A percentile compares a stretch with the other conserved stretches of the same genome.
phyloP scores from a whole-genome alignment of 495 filamentous ascomycete species.

The Glarea lozoyensis region DNA sequence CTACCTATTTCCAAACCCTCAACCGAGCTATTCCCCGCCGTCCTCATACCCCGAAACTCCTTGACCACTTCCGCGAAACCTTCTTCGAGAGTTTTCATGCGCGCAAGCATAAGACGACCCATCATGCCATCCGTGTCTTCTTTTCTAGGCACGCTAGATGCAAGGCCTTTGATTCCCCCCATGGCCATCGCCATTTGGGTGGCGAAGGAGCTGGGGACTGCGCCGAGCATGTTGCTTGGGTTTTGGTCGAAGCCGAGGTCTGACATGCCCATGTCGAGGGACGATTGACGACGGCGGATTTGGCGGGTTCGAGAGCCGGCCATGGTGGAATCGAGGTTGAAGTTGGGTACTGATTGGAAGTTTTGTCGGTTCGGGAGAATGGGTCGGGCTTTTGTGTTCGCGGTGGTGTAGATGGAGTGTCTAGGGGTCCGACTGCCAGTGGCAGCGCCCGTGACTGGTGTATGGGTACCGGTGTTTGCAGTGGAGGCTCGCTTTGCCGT shows the following conservation, averaged over 20 bases:
- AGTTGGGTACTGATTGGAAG: conserved; percentile 44
- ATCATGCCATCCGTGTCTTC: conserved; percentile 56
- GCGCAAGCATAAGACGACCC: conserved; percentile 73
- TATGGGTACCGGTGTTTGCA: conserved; percentile 30
- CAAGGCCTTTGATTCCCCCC: conserved; percentile 31
- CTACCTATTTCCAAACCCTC: conserved; percentile 3
- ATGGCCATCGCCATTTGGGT: conserved; percentile 71
- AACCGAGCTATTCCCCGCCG: conserved; percentile 15
- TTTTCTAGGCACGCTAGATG: conserved; percentile 20
- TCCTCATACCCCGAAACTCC: conserved; percentile 65
- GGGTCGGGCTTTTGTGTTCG: conserved; percentile 34
- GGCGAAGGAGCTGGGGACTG: conserved; percentile 64
- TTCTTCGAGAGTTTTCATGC: conserved; percentile 88
- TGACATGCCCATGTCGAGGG: conserved; percentile 54
- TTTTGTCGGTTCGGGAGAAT: conserved; percentile 41
- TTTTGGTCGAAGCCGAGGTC: conserved; percentile 47
- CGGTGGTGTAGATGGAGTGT: conserved; percentile 28
- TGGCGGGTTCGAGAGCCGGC: not conserved
- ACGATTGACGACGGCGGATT: conserved; percentile 32
- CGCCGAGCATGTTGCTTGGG: conserved; percentile 50
- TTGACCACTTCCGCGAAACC: conserved; percentile 74
- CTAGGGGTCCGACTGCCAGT: conserved; percentile 40
- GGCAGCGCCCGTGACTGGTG: conserved; percentile 21
- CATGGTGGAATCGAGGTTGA: conserved; percentile 21
- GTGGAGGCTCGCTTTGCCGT: conserved; percentile 23